Conservation (phyloP, 2,329 filamentous ascomycete species). For the Graphilbum fragrans region DNA sequence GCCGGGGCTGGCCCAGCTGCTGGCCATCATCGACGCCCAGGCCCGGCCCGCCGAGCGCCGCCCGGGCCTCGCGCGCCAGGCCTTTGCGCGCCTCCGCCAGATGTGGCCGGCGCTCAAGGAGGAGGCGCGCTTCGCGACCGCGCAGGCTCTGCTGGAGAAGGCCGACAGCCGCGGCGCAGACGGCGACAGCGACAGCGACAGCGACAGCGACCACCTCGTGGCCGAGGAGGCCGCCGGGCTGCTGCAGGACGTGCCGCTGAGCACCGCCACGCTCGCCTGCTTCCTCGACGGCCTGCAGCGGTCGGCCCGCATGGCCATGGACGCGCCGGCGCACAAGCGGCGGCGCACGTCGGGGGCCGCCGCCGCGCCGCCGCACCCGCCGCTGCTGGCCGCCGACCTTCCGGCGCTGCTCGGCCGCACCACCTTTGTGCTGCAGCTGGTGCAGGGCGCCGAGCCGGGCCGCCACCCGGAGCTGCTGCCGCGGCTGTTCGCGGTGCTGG, state of each 20-base stretch:
- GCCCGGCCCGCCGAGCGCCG: slow-evolving; percentile 30
- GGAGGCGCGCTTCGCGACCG: slow-evolving; percentile 45
- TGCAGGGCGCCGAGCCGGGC: slow-evolving; percentile 68
- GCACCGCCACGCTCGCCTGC: slow-evolving; percentile 56
- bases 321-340: slow-evolving; percentile 64
- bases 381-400: slow-evolving; percentile 40
- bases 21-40: slow-evolving; percentile 22
- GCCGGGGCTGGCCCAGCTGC: slow-evolving; percentile 36
- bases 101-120: slow-evolving; percentile 65
- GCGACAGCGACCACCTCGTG: slow-evolving; percentile 22
- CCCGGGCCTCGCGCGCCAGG: slow-evolving; percentile 45
- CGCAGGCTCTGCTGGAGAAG: slow-evolving; percentile 50
- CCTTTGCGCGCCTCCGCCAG: slow-evolving; percentile 56
- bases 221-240: slow-evolving; percentile 57
- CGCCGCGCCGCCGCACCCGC: slow-evolving; percentile 28
- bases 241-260: slow-evolving; percentile 60
- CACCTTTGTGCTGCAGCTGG: slow-evolving; percentile 77
- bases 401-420: slow-evolving; percentile 59
- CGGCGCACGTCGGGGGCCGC: slow-evolving; percentile 67
- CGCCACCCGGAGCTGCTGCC: slow-evolving; percentile 66
- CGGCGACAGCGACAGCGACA: slow-evolving; percentile 18
- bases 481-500: slow-evolving; percentile 72
- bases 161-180: slow-evolving; percentile 19
- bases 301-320: slow-evolving; percentile 58
- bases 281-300: slow-evolving; percentile 67